A percentile compares a stretch with the other conserved stretches of the same genome.
Evolutionary conservation across 345 rosid genomes (phyloP).

Genomic region (Eucalyptus erythrocorys): DNA sequence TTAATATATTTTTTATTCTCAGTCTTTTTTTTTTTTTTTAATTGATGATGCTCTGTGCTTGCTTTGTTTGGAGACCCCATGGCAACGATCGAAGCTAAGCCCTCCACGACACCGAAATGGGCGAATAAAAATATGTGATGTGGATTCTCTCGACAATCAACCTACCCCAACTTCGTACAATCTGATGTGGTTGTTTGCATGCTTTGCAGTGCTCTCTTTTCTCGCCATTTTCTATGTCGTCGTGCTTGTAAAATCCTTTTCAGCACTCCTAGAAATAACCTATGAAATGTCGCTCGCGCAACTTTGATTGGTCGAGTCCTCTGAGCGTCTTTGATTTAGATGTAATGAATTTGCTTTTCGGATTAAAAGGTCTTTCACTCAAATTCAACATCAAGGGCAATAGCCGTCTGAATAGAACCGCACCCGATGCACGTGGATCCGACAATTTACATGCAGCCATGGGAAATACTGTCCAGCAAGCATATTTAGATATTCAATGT

Average conservation of each 20-base stretch:
- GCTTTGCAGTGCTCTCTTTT: not conserved
- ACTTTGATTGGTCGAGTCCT: not conserved
- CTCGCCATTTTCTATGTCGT: not conserved
- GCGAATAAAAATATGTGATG: not conserved
- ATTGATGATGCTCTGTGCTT: not conserved
- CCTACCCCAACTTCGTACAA: not conserved
- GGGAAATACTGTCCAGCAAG: not conserved
- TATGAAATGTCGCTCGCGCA: not conserved
- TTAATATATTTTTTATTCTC: not conserved
- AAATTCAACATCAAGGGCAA: not conserved
- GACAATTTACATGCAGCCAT: not conserved
- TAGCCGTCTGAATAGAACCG: not conserved
- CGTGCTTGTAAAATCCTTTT: not conserved
- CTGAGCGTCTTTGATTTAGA: not conserved
- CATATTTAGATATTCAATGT: not conserved
- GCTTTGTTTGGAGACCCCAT: not conserved
- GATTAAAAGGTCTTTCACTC: not conserved
- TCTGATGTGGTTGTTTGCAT: not conserved
- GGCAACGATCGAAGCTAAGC: not conserved
- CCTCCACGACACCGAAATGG: not conserved
- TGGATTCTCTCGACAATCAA: not conserved
- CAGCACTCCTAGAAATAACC: not conserved
- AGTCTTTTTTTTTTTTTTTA: not conserved
- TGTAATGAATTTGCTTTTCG: not conserved
- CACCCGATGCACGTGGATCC: not conserved